These are phyloP conservation scores for Mortierella polycephala DNA, from an alignment of 371 early-diverging fungal species.

Conservation along the genomic window DNA sequence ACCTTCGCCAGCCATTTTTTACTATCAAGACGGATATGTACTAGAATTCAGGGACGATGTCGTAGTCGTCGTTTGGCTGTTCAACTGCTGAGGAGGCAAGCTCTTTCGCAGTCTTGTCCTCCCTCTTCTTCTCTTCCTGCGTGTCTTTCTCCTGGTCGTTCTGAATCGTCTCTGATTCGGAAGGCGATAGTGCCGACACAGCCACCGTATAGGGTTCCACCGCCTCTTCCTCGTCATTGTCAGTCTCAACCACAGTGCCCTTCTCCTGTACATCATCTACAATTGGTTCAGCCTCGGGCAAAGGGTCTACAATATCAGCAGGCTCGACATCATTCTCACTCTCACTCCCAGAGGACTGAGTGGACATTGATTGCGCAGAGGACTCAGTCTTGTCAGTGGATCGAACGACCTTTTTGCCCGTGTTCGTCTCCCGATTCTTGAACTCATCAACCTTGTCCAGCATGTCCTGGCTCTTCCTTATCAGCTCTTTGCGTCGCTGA, in stretches of 20 bases:
- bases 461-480: conserved; percentile 46
- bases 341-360: conserved; percentile 3
- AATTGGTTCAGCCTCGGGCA: conserved; percentile 1
- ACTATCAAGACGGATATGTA: neutral
- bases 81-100: conserved; percentile 2
- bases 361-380: neutral
- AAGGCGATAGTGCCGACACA: conserved; percentile 1
- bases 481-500: conserved; percentile 42
- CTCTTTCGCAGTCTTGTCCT: neutral
- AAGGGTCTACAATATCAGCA: conserved; percentile 10
- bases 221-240: conserved; percentile 16
- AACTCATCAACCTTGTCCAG: conserved; percentile 33
- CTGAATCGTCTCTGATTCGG: conserved; percentile 20
- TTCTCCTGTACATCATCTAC: neutral
- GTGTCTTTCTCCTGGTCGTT: conserved; percentile 2
- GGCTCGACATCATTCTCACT: conserved; percentile 8
- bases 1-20: neutral
- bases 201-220: conserved; percentile 24
- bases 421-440: conserved; percentile 25
- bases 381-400: neutral
- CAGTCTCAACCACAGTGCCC: neutral
- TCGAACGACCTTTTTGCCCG: conserved; percentile 31
- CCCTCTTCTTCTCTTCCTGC: neutral
- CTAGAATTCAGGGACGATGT: conserved; percentile 29
- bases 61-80: conserved; percentile 31